Percentiles rank a stretch among this genome's conserved stretches.
phyloP scores from a whole-genome alignment of 768 basidiomycete species.

The Dictyophora rubrovolvata region DNA sequence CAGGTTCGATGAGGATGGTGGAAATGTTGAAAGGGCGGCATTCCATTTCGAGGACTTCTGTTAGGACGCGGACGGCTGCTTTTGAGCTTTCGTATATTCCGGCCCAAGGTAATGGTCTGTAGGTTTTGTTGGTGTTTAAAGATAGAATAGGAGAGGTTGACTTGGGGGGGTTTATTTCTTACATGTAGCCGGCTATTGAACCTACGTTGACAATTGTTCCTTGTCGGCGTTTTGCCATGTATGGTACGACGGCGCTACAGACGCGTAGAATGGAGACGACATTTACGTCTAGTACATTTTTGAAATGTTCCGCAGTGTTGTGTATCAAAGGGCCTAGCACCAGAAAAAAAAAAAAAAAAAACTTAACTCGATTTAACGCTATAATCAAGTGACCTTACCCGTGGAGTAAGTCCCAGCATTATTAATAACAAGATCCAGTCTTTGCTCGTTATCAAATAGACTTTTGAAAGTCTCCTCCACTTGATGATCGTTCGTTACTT shows the following conservation, averaged over 20 bases:
- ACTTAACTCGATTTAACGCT: no score
- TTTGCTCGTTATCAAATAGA: constrained; percentile 45
- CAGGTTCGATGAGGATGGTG: constrained; percentile 62
- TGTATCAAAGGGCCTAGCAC: constrained; percentile 38
- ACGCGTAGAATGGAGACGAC: constrained; percentile 52
- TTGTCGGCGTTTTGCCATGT: constrained; percentile 53
- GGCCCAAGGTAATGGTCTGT: constrained; percentile 61
- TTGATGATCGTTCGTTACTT: constrained; percentile 53
- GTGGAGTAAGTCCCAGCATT: constrained; percentile 44
- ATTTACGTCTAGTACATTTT: constrained; percentile 57
- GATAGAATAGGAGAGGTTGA: no score
- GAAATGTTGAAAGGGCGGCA: constrained; percentile 59
- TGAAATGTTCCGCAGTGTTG: constrained; percentile 41
- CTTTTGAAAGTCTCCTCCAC: constrained; percentile 39
- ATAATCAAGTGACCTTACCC: no score
- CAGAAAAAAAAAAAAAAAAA: constrained; percentile 1
- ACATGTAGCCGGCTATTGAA: constrained; percentile 56
- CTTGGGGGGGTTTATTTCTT: constrained; percentile 17
- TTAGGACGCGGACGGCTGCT: constrained; percentile 48
- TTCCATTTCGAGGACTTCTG: constrained; percentile 64
- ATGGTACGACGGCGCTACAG: constrained; percentile 51
- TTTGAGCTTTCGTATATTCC: constrained; percentile 48
- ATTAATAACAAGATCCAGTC: constrained; percentile 67
- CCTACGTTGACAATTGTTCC: constrained; percentile 71
- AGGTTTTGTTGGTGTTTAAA: no score